Conservation (phyloP, 2,329 filamentous ascomycete genomes). For the Chrysoporthe cubensis region DNA sequence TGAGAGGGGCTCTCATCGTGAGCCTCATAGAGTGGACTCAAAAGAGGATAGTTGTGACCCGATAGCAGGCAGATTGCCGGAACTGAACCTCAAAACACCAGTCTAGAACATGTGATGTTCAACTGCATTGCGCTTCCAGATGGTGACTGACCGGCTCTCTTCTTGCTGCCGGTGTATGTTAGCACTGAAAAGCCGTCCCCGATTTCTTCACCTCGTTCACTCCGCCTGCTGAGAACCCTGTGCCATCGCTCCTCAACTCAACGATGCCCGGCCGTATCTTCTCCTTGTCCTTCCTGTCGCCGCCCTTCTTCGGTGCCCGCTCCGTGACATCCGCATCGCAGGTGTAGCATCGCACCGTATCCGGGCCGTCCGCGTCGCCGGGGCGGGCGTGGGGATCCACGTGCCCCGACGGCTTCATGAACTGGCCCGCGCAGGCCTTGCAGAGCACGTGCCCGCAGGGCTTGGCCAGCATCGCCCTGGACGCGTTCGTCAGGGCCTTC, state of each 20-base stretch:
- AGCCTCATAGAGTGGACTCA: slow-evolving; percentile 34
- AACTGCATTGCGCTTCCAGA: neutral
- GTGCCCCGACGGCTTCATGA: slow-evolving; percentile 66
- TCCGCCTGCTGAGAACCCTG: slow-evolving; percentile 89
- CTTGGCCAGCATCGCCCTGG: slow-evolving; percentile 80
- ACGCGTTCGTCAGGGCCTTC: slow-evolving; percentile 80
- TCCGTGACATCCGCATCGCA: slow-evolving; percentile 78
- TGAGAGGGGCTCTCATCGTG: slow-evolving; percentile 28
- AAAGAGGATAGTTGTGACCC: slow-evolving; percentile 27
- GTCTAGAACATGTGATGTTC: neutral
- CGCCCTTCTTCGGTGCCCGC: slow-evolving; percentile 41
- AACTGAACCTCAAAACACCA: neutral
- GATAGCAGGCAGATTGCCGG: slow-evolving; percentile 3
- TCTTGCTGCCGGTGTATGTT: slow-evolving; percentile 21
- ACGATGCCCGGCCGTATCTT: slow-evolving; percentile 73
- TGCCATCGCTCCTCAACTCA: slow-evolving; percentile 82
- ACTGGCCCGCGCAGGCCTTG: slow-evolving; percentile 80
- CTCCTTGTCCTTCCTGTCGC: slow-evolving; percentile 54
- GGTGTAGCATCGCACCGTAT: slow-evolving; percentile 75
- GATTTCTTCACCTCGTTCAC: slow-evolving; percentile 78
- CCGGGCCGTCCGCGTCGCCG: slow-evolving; percentile 44
- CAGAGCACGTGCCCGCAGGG: slow-evolving; percentile 93
- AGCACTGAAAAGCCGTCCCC: slow-evolving; percentile 84
- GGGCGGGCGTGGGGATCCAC: slow-evolving; percentile 65
- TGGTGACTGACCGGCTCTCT: neutral